Conservation (phyloP, 352 stramenopile genomes). For the Phytopythium litorale region DNA sequence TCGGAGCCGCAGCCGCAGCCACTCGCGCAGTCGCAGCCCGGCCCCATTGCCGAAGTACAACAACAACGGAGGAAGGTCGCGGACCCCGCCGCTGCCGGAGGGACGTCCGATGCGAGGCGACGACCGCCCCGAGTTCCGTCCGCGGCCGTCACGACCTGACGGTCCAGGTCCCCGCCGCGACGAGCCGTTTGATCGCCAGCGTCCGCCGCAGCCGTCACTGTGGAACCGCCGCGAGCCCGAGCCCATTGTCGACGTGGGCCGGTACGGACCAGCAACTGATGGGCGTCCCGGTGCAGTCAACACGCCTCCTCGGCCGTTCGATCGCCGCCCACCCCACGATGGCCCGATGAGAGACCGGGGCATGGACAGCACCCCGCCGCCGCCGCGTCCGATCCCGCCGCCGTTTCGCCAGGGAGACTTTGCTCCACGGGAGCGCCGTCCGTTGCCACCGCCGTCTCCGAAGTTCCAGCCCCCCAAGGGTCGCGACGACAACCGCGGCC, state of each 20-base stretch:
- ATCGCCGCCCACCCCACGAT: constrained; percentile 10
- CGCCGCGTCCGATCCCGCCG: constrained; percentile 8
- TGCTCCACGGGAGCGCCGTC: not conserved
- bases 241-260: not conserved
- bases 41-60: constrained; percentile 15
- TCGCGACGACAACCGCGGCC: constrained; percentile 1
- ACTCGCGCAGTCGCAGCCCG: constrained; percentile 14
- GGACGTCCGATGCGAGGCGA: constrained; percentile 22
- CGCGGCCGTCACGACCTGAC: constrained; percentile 15
- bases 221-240: constrained; percentile 25
- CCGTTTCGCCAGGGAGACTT: not conserved
- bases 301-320: not conserved
- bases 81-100: constrained; percentile 16
- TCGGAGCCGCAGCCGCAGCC: constrained; percentile 25
- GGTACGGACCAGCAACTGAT: constrained; percentile 1
- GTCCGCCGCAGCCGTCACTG: constrained; percentile 25
- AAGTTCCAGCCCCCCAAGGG: not conserved
- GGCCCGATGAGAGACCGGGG: constrained; percentile 2
- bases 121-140: constrained; percentile 13
- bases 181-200: constrained; percentile 37
- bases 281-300: constrained; percentile 8
- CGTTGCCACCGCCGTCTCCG: not conserved
- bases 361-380: constrained; percentile 15
- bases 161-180: constrained; percentile 41
- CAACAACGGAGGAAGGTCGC: constrained; percentile 5